Evolutionary conservation across 2,329 filamentous ascomycete species (phyloP).

Genomic region (Claviceps paspali): DNA sequence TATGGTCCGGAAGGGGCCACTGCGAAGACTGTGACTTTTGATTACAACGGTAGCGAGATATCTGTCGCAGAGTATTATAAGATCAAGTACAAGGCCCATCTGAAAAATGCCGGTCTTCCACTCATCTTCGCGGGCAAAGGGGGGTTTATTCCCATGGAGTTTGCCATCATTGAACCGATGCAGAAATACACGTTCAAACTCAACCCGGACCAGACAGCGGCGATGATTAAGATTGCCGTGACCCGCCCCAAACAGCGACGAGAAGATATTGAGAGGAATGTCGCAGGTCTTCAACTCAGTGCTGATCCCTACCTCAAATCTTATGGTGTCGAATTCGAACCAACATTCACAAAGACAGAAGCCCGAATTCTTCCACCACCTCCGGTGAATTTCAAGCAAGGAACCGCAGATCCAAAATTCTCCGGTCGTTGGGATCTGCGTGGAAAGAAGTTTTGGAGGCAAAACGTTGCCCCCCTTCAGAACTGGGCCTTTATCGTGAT

Average conservation of each 20-base stretch:
- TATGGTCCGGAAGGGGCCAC: slow-evolving; percentile 31
- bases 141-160: slow-evolving; percentile 46
- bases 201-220: slow-evolving; percentile 47
- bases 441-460: slow-evolving; percentile 54
- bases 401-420: slow-evolving; percentile 43
- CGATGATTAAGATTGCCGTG: slow-evolving; percentile 91
- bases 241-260: slow-evolving; percentile 58
- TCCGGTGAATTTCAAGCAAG: slow-evolving; percentile 49
- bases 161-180: slow-evolving; percentile 34
- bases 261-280: slow-evolving; percentile 38
- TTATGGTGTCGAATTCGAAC: slow-evolving; percentile 59
- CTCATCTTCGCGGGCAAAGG: slow-evolving; percentile 40
- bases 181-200: slow-evolving; percentile 51
- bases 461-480: slow-evolving; percentile 46
- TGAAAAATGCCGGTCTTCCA: slow-evolving; percentile 35
- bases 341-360: slow-evolving; percentile 47
- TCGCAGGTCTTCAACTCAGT: slow-evolving; percentile 49
- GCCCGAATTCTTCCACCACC: slow-evolving; percentile 60
- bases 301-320: slow-evolving; percentile 55
- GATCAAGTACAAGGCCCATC: slow-evolving; percentile 34
- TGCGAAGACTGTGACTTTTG: slow-evolving; percentile 40
- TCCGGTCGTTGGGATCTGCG: slow-evolving; percentile 78
- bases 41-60: slow-evolving; percentile 29
- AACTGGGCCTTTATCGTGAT: slow-evolving; percentile 65
- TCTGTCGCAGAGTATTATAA: slow-evolving; percentile 40